Conservation (phyloP, 306 rosid species). For the Leucaena leucocephala region DNA sequence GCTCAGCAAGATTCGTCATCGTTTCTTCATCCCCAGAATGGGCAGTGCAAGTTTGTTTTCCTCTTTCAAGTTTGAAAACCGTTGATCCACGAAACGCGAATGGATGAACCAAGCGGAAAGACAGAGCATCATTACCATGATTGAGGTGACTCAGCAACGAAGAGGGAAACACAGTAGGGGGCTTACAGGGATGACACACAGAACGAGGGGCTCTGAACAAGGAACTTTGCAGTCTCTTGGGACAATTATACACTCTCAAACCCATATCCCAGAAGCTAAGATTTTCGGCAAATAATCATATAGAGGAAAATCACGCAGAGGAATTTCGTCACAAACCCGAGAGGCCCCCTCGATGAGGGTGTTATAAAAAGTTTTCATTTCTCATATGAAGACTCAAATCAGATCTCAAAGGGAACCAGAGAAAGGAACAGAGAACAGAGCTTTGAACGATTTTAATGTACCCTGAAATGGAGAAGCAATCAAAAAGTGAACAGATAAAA, state of each 20-base stretch:
- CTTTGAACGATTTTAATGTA: neutral
- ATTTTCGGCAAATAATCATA: constrained; percentile 20
- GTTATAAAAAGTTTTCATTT: constrained; percentile 16
- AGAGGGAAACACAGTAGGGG: constrained; percentile 35
- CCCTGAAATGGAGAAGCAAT: neutral
- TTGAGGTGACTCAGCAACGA: constrained; percentile 23
- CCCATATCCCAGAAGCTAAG: constrained; percentile 45
- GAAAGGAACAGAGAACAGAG: neutral
- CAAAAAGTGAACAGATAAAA: neutral
- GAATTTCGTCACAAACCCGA: constrained; percentile 22
- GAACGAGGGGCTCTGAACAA: constrained; percentile 35
- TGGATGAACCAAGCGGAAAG: constrained; percentile 28
- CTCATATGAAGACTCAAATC: constrained; percentile 25
- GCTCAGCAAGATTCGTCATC: neutral
- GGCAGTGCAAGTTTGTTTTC: constrained; percentile 33
- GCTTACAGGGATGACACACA: constrained; percentile 31
- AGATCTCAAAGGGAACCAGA: constrained; percentile 1
- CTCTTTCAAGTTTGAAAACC: constrained; percentile 29
- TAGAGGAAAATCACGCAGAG: constrained; percentile 1
- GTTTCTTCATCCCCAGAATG: constrained; percentile 38
- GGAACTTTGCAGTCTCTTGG: constrained; percentile 38
- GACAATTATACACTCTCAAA: constrained; percentile 43
- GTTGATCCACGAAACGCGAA: constrained; percentile 23
- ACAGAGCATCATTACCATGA: constrained; percentile 32
- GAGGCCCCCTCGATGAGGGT: constrained; percentile 31